Conservation (phyloP, 2,329 filamentous ascomycete genomes). For the Fusarium ambrosium region DNA sequence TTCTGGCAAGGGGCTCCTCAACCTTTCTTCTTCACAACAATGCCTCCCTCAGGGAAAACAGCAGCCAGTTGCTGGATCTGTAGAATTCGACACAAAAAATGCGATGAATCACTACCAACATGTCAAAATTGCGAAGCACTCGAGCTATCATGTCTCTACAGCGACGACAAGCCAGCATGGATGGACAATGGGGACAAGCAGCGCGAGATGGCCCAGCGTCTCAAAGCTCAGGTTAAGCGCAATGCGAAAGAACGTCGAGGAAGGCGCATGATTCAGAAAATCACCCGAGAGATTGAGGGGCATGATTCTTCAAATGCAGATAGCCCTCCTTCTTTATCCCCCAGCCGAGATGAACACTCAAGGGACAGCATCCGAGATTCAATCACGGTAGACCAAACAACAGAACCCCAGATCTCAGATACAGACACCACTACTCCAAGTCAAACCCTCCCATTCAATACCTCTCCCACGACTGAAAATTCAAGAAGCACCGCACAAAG, state of each 20-base stretch:
- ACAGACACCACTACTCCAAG: background rate
- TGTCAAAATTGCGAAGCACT: conserved; percentile 56
- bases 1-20: background rate
- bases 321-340: too few relatives aligned
- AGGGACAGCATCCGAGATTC: too few relatives aligned
- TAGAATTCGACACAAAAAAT: conserved; percentile 31
- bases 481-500: background rate
- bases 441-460: too few relatives aligned
- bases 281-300: background rate
- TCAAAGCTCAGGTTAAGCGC: conserved; percentile 45
- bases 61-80: conserved; percentile 26
- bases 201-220: conserved; percentile 39
- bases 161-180: conserved; percentile 60
- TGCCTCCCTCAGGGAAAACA: background rate
- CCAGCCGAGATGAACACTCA: background rate
- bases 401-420: background rate
- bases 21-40: background rate
- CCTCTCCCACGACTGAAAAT: rapidly evolving
- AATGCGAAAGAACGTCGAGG: conserved; percentile 50
- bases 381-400: background rate
- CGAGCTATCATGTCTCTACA: conserved; percentile 63
- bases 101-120: conserved; percentile 5
- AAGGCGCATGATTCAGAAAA: conserved; percentile 28
- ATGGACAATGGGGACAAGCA: conserved; percentile 55
- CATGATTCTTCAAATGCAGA: background rate